phyloP scores from a whole-genome alignment of 2,329 filamentous ascomycete species.

The Cercospora citrullina region DNA sequence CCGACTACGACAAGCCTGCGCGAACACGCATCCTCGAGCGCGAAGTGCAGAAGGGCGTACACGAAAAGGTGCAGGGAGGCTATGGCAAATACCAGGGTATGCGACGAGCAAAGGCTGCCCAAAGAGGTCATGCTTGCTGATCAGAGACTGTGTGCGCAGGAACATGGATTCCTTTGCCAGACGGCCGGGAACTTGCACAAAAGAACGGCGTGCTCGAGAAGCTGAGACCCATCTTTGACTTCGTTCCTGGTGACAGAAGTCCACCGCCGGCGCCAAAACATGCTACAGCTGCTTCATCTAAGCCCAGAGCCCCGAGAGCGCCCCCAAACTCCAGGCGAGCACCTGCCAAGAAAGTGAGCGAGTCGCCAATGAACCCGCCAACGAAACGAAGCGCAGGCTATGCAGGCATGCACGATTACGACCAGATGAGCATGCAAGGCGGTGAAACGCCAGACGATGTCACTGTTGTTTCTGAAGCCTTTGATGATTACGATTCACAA shows the following conservation, averaged over 20 bases:
- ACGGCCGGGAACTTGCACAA: conserved; percentile 77
- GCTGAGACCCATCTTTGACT: conserved; percentile 86
- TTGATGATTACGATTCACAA: conserved; percentile 79
- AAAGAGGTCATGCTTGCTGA: conserved; percentile 17
- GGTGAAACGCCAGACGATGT: conserved; percentile 82
- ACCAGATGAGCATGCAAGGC: conserved; percentile 32
- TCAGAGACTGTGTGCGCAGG: conserved; percentile 52
- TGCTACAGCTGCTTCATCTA: conserved; percentile 67
- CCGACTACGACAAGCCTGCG: conserved; percentile 94
- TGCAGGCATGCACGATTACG: conserved; percentile 42
- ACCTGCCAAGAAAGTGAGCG: conserved; percentile 30
- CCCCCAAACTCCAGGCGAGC: conserved; percentile 26
- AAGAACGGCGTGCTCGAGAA: conserved; percentile 85
- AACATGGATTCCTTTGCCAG: conserved; percentile 90
- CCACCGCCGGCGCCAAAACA: conserved; percentile 94
- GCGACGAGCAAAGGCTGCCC: conserved; percentile 21
- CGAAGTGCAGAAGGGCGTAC: conserved; percentile 92
- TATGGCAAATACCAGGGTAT: conserved; percentile 97
- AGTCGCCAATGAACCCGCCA: conserved; percentile 44
- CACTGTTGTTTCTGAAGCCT: conserved; percentile 79
- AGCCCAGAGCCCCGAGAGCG: conserved; percentile 71
- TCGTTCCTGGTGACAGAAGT: conserved; percentile 76
- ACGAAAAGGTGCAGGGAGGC: conserved; percentile 97
- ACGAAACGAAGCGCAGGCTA: conserved; percentile 58
- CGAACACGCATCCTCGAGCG: conserved; percentile 92